phyloP scores from a whole-genome alignment of 2,329 filamentous ascomycete genomes.

The Laburnicola sp. region DNA sequence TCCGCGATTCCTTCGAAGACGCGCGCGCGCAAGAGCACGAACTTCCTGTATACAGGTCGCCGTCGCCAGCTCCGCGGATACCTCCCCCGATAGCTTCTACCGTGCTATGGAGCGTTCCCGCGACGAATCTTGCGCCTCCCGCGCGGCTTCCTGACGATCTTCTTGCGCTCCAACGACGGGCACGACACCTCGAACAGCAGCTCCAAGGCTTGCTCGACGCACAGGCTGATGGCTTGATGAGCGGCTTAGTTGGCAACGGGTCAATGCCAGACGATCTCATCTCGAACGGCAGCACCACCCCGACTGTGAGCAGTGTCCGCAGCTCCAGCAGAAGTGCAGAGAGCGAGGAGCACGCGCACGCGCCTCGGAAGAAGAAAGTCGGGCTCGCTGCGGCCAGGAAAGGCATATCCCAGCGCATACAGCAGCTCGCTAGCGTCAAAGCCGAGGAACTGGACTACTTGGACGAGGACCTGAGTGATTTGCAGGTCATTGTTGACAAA shows the following conservation, averaged over 20 bases:
- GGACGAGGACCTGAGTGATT: conserved; percentile 58
- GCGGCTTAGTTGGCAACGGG: conserved; percentile 48
- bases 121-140: conserved; percentile 27
- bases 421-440: conserved; percentile 67
- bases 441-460: conserved; percentile 67
- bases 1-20: conserved; percentile 42
- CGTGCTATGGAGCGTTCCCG: conserved; percentile 36
- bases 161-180: conserved; percentile 56
- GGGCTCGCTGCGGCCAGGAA: conserved; percentile 66
- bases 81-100: conserved; percentile 40
- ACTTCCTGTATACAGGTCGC: conserved; percentile 39
- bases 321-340: conserved; percentile 33
- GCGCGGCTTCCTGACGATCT: conserved; percentile 47
- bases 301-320: conserved; percentile 48
- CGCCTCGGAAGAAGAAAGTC: conserved; percentile 55
- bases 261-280: conserved; percentile 45
- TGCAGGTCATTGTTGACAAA: conserved; percentile 61
- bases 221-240: conserved; percentile 61
- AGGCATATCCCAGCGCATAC: conserved; percentile 66
- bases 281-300: conserved; percentile 56
- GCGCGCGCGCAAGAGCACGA: conserved; percentile 40
- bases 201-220: conserved; percentile 64
- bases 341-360: conserved; percentile 19
- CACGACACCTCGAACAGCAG: conserved; percentile 59
- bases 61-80: conserved; percentile 34